phyloP scores from a whole-genome alignment of 108 stramenopile species.

The Nitzschia sp. region DNA sequence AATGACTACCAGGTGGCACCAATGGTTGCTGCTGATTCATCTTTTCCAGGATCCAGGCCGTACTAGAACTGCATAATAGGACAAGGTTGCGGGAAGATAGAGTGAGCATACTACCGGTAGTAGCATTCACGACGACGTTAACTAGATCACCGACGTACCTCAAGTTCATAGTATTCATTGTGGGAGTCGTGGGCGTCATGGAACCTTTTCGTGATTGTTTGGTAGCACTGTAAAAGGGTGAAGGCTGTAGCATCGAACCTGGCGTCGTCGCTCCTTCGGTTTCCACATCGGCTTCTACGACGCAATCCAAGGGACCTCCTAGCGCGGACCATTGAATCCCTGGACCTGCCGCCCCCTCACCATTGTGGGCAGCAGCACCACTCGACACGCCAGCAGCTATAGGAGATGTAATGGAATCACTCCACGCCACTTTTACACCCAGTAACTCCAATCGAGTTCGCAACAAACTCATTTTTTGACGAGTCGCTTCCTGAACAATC shows the following conservation, averaged over 20 bases:
- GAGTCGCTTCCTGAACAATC: constrained; percentile 28
- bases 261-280: constrained; percentile 42
- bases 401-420: constrained; percentile 5
- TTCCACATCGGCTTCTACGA: constrained; percentile 35
- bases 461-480: constrained; percentile 30
- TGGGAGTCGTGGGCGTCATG: constrained; percentile 16
- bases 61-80: not conserved
- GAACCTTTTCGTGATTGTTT: not conserved
- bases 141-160: constrained; percentile 17
- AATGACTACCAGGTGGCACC: not conserved
- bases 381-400: not conserved
- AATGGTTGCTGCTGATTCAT: too few species aligned
- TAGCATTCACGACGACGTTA: not conserved
- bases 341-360: not conserved
- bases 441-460: constrained; percentile 11
- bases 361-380: not conserved
- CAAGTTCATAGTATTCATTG: constrained; percentile 13
- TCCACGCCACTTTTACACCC: constrained; percentile 7
- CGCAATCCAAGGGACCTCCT: constrained; percentile 35
- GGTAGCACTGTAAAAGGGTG: constrained; percentile 12
- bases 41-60: constrained; percentile 8
- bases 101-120: too few species aligned
- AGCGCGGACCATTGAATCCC: constrained; percentile 20
- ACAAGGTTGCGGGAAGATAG: not conserved
- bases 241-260: constrained; percentile 28